Conservation (phyloP, 495 filamentous ascomycete species). For the Pseudevernia furfuracea region DNA sequence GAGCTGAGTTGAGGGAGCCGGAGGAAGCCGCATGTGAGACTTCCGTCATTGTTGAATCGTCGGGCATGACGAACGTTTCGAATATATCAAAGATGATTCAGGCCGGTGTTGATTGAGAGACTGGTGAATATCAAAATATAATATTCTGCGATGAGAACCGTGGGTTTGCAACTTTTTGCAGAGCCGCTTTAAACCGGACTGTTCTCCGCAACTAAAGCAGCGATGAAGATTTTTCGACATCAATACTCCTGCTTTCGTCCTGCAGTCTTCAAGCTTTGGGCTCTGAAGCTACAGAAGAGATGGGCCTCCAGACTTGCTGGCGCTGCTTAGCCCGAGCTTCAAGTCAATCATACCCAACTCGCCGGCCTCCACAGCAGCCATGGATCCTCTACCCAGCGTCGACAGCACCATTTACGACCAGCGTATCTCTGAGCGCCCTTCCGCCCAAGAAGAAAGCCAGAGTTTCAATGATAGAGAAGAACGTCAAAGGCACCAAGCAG, state of each 20-base stretch:
- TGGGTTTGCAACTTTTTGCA: constrained; percentile 11
- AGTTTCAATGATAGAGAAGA: constrained; percentile 31
- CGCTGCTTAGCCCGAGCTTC: constrained; percentile 56
- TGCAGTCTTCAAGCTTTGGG: neutral
- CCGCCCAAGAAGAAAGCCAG: constrained; percentile 28
- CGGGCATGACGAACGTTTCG: neutral
- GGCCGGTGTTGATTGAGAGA: neutral
- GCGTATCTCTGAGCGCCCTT: constrained; percentile 33
- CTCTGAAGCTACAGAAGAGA: constrained; percentile 29
- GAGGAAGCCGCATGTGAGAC: neutral
- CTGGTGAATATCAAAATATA: neutral
- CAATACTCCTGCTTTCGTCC: neutral
- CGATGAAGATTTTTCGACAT: constrained; percentile 9
- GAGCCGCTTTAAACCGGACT: constrained; percentile 7
- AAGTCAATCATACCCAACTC: constrained; percentile 22
- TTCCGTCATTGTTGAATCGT: constrained; percentile 6
- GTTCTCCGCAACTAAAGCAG: constrained; percentile 5
- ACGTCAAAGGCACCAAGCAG: constrained; percentile 32
- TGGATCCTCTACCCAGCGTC: constrained; percentile 29
- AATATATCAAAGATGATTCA: neutral
- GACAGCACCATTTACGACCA: constrained; percentile 36
- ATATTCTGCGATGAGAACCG: no score
- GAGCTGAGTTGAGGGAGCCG: neutral
- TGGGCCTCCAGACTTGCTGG: constrained; percentile 63
- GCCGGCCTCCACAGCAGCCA: constrained; percentile 31